phyloP scores from a whole-genome alignment of 169 alveolate species.

The Perkinsus chesapeaki region DNA sequence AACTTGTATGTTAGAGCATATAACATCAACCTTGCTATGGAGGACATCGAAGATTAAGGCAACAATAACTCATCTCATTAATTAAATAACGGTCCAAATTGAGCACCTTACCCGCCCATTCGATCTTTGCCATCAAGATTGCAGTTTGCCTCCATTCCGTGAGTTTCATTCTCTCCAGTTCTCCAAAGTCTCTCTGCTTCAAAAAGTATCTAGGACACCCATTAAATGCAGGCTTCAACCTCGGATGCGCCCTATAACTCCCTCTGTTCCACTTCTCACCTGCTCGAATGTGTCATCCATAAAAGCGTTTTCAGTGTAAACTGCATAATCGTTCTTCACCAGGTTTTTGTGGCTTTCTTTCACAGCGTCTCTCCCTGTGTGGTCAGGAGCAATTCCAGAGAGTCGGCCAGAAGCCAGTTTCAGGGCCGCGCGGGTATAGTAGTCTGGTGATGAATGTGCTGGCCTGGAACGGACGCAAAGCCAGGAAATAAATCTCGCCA shows the following conservation, averaged over 20 bases:
- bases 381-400: background rate
- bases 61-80: too few relatives aligned
- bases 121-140: background rate
- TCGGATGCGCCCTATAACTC: too few relatives aligned
- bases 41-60: too few relatives aligned
- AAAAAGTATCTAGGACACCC: background rate
- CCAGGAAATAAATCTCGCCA: too few relatives aligned
- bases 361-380: background rate
- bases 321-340: background rate
- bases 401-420: background rate
- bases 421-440: background rate
- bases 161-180: background rate
- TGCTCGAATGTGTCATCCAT: background rate
- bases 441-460: background rate
- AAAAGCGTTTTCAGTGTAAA: background rate
- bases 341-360: background rate
- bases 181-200: background rate
- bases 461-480: background rate
- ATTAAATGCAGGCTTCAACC: too few relatives aligned
- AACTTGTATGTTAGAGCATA: too few relatives aligned
- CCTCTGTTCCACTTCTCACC: too few relatives aligned
- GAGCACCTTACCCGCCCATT: background rate
- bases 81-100: too few relatives aligned
- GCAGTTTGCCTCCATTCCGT: background rate
- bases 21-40: too few relatives aligned